Base-by-base conservation (phyloP, 805 yeast genomes). In the Ogataea thermomethanolica region DNA sequence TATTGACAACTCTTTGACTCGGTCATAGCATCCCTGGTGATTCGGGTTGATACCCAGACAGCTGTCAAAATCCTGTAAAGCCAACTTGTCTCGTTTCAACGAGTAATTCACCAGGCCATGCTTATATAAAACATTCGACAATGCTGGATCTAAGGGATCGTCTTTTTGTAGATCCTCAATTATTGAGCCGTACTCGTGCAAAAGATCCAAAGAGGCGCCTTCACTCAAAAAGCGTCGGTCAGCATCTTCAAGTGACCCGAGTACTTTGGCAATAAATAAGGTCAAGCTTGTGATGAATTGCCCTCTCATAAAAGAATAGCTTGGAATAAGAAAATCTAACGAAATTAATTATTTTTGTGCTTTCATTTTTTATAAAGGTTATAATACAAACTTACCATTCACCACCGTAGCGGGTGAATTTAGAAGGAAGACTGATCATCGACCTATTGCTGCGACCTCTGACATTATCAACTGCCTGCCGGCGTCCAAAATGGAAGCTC, bases 51-150 rank as follows among this genome's bases (percentile, higher is more conserved):
- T 4, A 67, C 55, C 52, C 33, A 76, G 55, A 17, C 82, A 74
- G 10, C 50, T 54, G 42, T 71, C 66, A 41, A 83, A 76, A 48
- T 77, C 80, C 2, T 58, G 57, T 7, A 78, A 63, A 0, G 90
- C 82, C 27, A 66, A 65, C 24, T 58, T 47, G 23, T 77, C 83
- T 43, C 74, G 75, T 25, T 77, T 77, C 46, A 79, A 53, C 10
- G 79, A 70, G 39, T 79, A 59, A 39, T 81, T 81, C 3, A 82
- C 73, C 31, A 81, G 55, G 0, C 87, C 89, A 40, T 73, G 71
- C 54, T 78, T 81, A 55, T 74, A 79, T 45, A 72, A 69, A 1
- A 80, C 58, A 46, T 72, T 74, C 0, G 78, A 61, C 12, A 73
- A 45, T 29, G 30, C 46, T 8, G 45, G 34, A 27, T 45, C 41